Conservation (phyloP, 1,284 basidiomycete genomes). For the Cryptococcus wingfieldii region DNA sequence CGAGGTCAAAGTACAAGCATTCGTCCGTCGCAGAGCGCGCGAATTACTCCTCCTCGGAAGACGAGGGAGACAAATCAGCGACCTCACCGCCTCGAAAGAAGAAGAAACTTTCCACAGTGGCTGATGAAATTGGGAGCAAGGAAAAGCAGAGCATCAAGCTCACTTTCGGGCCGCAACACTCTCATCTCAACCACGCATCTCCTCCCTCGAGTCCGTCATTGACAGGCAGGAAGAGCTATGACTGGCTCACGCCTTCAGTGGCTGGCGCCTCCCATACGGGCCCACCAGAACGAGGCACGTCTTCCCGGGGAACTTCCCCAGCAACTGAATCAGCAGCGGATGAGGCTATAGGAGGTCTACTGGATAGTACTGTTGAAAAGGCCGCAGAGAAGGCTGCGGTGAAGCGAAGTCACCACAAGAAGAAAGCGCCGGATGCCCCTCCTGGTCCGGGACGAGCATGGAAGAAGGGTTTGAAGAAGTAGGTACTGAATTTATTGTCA, state of each 20-base stretch:
- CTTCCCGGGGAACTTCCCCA: background rate
- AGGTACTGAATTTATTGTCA: slow-evolving; percentile 11
- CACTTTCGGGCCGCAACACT: background rate
- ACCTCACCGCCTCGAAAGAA: slow-evolving; percentile 6
- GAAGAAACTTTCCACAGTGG: slow-evolving; percentile 3
- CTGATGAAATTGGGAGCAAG: background rate
- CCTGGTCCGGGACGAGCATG: slow-evolving; percentile 37
- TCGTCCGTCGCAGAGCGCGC: slow-evolving; percentile 18
- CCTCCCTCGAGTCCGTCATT: background rate
- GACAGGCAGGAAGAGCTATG: slow-evolving; percentile 35
- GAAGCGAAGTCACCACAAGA: slow-evolving; percentile 24
- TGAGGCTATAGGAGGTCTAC: slow-evolving; percentile 15
- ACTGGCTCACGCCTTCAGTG: slow-evolving; percentile 38
- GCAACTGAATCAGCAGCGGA: slow-evolving; percentile 14
- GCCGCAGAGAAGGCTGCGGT: background rate
- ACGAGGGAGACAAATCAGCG: slow-evolving; percentile 12
- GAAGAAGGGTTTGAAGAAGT: slow-evolving; percentile 44
- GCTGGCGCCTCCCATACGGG: slow-evolving; percentile 40
- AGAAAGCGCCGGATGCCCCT: slow-evolving; percentile 13
- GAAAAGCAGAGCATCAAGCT: slow-evolving; percentile 3
- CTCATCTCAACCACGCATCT: background rate
- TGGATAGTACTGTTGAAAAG: slow-evolving; percentile 5
- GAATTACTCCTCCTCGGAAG: slow-evolving; percentile 37
- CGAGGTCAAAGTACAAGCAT: slow-evolving; percentile 19
- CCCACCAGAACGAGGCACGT: slow-evolving; percentile 26